These are phyloP conservation scores for Pilasporangium apinafurcum DNA, from an alignment of 352 stramenopile species.

Conservation along the genomic window DNA sequence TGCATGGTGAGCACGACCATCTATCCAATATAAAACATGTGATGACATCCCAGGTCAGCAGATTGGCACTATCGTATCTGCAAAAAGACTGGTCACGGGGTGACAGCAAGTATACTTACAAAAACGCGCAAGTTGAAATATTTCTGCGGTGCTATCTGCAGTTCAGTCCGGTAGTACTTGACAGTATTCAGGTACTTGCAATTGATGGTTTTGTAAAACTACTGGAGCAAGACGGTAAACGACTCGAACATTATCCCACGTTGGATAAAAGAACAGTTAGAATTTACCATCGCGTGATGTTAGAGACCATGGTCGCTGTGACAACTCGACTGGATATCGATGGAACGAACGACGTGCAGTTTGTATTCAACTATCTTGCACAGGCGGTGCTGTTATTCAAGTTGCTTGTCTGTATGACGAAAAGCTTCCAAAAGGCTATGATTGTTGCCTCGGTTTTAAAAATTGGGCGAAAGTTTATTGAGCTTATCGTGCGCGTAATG, in stretches of 20 bases:
- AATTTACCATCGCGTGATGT: conserved; percentile 40
- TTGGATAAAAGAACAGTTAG: conserved; percentile 47
- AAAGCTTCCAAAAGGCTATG: conserved; percentile 43
- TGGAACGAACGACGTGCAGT: conserved; percentile 10
- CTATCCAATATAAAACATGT: conserved; percentile 4
- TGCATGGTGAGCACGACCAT: conserved; percentile 6
- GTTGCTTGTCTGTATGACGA: conserved; percentile 50
- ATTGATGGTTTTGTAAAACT: conserved; percentile 36
- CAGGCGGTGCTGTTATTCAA: conserved; percentile 56
- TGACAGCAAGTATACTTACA: conserved; percentile 31
- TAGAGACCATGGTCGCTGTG: conserved; percentile 28
- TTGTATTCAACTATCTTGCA: conserved; percentile 45
- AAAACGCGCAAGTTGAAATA: conserved; percentile 27
- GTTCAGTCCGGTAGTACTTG: conserved; percentile 24
- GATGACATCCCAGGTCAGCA: conserved; percentile 26
- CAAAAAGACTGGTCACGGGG: conserved; percentile 38
- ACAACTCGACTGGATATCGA: conserved; percentile 33
- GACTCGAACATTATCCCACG: conserved; percentile 18
- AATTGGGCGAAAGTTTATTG: conserved; percentile 38
- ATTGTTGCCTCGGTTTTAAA: conserved; percentile 52
- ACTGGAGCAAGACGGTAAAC: conserved; percentile 18
- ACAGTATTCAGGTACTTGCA: conserved; percentile 40
- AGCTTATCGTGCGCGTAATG: conserved; percentile 41
- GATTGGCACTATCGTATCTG: conserved; percentile 25
- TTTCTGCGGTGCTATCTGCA: conserved; percentile 31